Conservation (phyloP, 169 alveolate species). For the Babesia ovis region DNA sequence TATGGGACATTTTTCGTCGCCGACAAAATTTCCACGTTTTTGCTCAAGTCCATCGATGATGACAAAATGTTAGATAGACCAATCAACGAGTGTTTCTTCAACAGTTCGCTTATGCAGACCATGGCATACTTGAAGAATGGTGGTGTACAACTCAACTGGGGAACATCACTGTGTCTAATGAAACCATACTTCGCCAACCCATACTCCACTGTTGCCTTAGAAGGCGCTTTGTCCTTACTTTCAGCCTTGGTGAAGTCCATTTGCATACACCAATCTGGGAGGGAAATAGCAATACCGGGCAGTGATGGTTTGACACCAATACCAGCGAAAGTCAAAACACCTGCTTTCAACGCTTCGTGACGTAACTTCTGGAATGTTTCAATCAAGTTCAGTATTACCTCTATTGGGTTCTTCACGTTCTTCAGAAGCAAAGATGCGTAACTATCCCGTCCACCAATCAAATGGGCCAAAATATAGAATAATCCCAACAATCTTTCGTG, state of each 20-base stretch:
- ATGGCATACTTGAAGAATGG: slow-evolving; percentile 63
- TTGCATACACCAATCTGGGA: slow-evolving; percentile 65
- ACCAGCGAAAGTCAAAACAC: slow-evolving; percentile 27
- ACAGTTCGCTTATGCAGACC: slow-evolving; percentile 38
- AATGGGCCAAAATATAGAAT: slow-evolving; percentile 42
- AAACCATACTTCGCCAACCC: slow-evolving; percentile 35
- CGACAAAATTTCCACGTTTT: slow-evolving; percentile 20
- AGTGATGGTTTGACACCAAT: slow-evolving; percentile 46
- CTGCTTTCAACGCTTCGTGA: slow-evolving; percentile 26
- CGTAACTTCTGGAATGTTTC: slow-evolving; percentile 46
- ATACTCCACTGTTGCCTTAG: slow-evolving; percentile 23
- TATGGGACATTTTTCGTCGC: slow-evolving; percentile 17
- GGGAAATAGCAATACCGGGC: slow-evolving; percentile 35
- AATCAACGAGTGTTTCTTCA: slow-evolving; percentile 35
- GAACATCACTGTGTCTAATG: slow-evolving; percentile 10
- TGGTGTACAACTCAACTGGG: slow-evolving; percentile 65
- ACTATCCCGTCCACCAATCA: slow-evolving; percentile 53
- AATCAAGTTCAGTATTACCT: slow-evolving; percentile 24
- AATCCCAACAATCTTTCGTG: slow-evolving; percentile 43
- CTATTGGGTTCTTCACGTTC: slow-evolving; percentile 22
- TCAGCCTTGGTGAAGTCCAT: not conserved
- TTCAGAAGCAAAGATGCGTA: slow-evolving; percentile 10
- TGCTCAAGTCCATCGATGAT: slow-evolving; percentile 30
- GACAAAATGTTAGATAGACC: slow-evolving; percentile 6
- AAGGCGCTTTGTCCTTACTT: not conserved